Base-by-base conservation (phyloP, 192 early-diverging fungal species). In the Coemansia nantahalensis region DNA sequence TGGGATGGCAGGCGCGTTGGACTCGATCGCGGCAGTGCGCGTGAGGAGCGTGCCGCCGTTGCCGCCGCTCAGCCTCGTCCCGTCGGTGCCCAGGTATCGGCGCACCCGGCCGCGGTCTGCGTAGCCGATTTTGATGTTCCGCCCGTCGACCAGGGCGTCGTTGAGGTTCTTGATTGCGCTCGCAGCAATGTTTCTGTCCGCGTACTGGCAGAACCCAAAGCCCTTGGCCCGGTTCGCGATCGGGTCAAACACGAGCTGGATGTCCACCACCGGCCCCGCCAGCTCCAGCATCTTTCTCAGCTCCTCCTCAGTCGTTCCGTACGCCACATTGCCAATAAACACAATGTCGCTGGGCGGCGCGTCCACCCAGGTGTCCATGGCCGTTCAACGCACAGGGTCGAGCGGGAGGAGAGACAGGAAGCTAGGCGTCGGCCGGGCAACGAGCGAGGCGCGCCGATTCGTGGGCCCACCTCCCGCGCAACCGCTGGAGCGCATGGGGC, bases 131-230 rank as follows among this genome's bases (percentile, higher is more conserved):
- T 92, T 82, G 14, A 98, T 71, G 53, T 82, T 82, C 13, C 95
- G 79, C 15, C 92, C 92, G 18, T 86, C 88, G n/a, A 97, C 81
- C 33, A 93, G 91, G 35, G 92, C 86, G 45, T 87, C 86, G 61
- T 92, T 91, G 44, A 98, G 79, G 53, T 96, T 96, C 47, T 92
- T 81, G 17, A 95, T 93, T 23, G 94, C 94, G 56, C 91, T 93
- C 18, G 89, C 86, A 9, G 94, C 94, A n/a, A 92, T 95, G 51
- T 92, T 84, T 19, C 83, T 69, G 61, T 97, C 94, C 48, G 86
- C 80, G 37, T 84, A 97, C 58, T 94, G 90, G 52, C 92, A 94
- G 74, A 95, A 95, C 15, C 95, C 95, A 79, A 86, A 98, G 13
- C 95, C 95, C 50, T 90, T 89, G 16, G 95, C 63, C 42, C 69